A percentile compares a stretch with the other conserved stretches of the same genome.
These are phyloP conservation scores for Xanthoconium stramineum DNA, from an alignment of 768 basidiomycete genomes.

Conservation along the genomic window DNA sequence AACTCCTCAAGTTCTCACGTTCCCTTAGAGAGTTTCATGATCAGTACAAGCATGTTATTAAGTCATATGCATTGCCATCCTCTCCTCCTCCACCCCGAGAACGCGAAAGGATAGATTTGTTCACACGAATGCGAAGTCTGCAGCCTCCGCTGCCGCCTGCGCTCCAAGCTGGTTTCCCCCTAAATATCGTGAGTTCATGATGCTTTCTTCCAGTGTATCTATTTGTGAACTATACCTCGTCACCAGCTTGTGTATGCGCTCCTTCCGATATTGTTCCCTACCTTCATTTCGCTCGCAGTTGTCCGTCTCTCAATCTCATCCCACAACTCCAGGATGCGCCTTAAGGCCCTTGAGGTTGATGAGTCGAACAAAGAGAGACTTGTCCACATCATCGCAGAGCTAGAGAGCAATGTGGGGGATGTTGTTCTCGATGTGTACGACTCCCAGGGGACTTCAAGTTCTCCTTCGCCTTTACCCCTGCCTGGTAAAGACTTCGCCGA, in stretches of 20 bases:
- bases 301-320: slow-evolving; percentile 57
- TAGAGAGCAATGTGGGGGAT: slow-evolving; percentile 62
- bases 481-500: background rate
- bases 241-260: slow-evolving; percentile 50
- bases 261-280: slow-evolving; percentile 65
- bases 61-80: slow-evolving; percentile 46
- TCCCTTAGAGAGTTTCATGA: slow-evolving; percentile 50
- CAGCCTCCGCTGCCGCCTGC: slow-evolving; percentile 54
- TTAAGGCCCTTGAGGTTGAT: slow-evolving; percentile 61
- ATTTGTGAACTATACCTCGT: slow-evolving; percentile 1
- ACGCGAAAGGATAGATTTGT: slow-evolving; percentile 40
- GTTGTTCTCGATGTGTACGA: slow-evolving; percentile 57
- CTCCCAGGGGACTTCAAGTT: slow-evolving; percentile 26
- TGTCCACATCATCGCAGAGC: slow-evolving; percentile 48
- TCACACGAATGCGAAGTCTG: slow-evolving; percentile 37
- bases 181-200: slow-evolving; percentile 57
- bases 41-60: slow-evolving; percentile 55
- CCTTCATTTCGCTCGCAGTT: slow-evolving; percentile 51
- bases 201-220: background rate
- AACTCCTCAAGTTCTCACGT: slow-evolving; percentile 3
- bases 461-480: slow-evolving; percentile 16
- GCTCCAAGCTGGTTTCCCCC: slow-evolving; percentile 59
- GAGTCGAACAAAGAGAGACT: slow-evolving; percentile 48
- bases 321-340: slow-evolving; percentile 58
- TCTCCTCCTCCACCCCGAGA: slow-evolving; percentile 44